Evolutionary conservation across 129 eudicot genomes (phyloP).

Genomic region (Escallonia herrerae): DNA sequence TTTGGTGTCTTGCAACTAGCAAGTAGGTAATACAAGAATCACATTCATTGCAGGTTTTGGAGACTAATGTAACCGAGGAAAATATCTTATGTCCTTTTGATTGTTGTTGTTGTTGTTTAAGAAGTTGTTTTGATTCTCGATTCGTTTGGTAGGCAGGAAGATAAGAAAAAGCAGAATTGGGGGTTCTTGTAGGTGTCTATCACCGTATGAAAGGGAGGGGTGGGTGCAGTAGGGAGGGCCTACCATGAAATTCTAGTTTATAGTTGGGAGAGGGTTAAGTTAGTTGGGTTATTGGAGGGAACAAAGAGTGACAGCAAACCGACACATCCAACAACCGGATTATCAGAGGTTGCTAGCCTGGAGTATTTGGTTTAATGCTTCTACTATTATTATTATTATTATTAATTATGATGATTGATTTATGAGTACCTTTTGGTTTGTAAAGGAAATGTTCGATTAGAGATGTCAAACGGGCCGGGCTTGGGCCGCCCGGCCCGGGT

Average conservation of each 20-base stretch:
- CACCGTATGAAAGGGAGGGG: conserved; percentile 34
- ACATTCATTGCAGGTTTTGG: neutral
- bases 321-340: conserved; percentile 22
- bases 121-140: conserved; percentile 7
- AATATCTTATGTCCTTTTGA: neutral
- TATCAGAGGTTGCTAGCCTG: neutral
- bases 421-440: neutral
- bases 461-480: too few species aligned
- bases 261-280: conserved; percentile 50
- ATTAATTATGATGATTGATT: too few species aligned
- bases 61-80: neutral
- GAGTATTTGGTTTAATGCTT: neutral
- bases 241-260: conserved; percentile 13
- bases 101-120: conserved; percentile 2
- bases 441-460: too few species aligned
- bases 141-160: conserved; percentile 20
- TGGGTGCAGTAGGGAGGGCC: conserved; percentile 59
- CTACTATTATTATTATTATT: neutral
- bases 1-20: too few species aligned
- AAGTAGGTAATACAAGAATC: neutral
- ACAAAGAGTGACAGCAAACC: conserved; percentile 31
- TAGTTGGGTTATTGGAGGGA: conserved; percentile 40
- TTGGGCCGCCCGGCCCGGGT: too few species aligned
- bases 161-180: conserved; percentile 11
- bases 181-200: conserved; percentile 28